Conservation (phyloP, 2,329 filamentous ascomycete genomes). For the Fonsecaea monophora region DNA sequence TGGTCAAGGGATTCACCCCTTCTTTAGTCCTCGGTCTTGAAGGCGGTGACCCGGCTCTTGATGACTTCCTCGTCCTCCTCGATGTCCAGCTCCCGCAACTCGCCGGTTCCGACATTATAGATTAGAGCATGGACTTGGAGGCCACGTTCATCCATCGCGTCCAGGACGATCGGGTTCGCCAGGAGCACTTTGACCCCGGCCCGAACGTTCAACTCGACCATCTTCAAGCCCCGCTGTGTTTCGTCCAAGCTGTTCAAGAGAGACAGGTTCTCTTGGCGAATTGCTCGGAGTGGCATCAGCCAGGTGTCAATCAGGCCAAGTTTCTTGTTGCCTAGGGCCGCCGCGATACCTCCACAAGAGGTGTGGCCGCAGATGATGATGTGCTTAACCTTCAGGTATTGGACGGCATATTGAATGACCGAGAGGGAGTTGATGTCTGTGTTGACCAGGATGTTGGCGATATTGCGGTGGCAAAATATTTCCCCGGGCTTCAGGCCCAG, state of each 20-base stretch:
- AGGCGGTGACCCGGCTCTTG: constrained; percentile 49
- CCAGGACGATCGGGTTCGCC: constrained; percentile 71
- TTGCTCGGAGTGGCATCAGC: constrained; percentile 63
- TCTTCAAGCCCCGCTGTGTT: constrained; percentile 62
- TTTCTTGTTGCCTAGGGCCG: constrained; percentile 62
- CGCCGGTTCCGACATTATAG: constrained; percentile 69
- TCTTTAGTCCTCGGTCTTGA: constrained; percentile 42
- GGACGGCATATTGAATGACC: constrained; percentile 81
- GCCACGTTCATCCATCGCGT: constrained; percentile 73
- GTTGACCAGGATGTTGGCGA: constrained; percentile 79
- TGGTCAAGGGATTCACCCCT: background rate
- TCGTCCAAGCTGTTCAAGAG: constrained; percentile 56
- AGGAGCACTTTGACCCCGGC: constrained; percentile 71
- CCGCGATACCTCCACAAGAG: constrained; percentile 64
- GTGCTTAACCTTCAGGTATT: constrained; percentile 70
- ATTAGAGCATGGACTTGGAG: constrained; percentile 79
- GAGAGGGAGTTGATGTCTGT: constrained; percentile 76
- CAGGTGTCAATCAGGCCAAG: constrained; percentile 67
- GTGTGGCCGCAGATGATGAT: constrained; percentile 69
- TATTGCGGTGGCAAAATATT: constrained; percentile 89
- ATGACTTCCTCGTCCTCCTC: constrained; percentile 50
- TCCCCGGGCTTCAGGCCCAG: constrained; percentile 77
- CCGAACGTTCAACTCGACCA: constrained; percentile 80
- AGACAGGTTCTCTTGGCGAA: constrained; percentile 61
- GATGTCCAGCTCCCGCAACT: constrained; percentile 60